Conservation (phyloP, 2,329 filamentous ascomycete genomes). For the Phialophora tarda region DNA sequence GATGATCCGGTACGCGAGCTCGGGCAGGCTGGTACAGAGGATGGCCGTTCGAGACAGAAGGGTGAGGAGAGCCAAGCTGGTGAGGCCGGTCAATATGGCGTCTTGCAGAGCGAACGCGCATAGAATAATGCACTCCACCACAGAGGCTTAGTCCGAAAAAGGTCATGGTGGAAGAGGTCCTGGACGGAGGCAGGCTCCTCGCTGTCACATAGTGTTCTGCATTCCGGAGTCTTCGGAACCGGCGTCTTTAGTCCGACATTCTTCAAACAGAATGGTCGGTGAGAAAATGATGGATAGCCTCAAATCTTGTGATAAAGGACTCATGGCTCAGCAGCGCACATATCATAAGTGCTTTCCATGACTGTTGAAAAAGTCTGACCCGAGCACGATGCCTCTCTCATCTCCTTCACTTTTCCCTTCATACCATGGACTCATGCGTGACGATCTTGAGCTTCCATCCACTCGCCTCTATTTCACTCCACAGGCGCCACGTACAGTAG, state of each 20-base stretch:
- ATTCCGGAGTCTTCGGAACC: neutral
- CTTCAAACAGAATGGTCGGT: neutral
- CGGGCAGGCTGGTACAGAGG: constrained; percentile 38
- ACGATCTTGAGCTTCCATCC: no score
- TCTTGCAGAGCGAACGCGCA: constrained; percentile 32
- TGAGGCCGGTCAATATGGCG: constrained; percentile 29
- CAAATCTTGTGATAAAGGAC: neutral
- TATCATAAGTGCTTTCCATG: neutral
- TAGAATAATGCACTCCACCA: neutral
- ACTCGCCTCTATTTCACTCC: no score
- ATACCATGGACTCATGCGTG: no score
- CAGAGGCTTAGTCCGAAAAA: neutral
- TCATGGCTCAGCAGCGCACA: neutral
- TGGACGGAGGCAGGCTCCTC: neutral
- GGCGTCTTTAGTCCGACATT: neutral
- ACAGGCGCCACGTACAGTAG: no score
- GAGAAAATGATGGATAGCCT: neutral
- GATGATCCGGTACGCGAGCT: constrained; percentile 34
- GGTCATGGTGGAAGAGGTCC: neutral
- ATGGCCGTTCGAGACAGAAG: constrained; percentile 39
- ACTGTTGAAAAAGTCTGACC: neutral
- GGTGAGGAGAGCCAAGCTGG: constrained; percentile 33
- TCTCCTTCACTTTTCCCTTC: no score
- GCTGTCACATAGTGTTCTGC: neutral
- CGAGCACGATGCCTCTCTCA: neutral